These are phyloP conservation scores for Candida pini DNA, from an alignment of 805 yeast genomes.

Conservation along the genomic window DNA sequence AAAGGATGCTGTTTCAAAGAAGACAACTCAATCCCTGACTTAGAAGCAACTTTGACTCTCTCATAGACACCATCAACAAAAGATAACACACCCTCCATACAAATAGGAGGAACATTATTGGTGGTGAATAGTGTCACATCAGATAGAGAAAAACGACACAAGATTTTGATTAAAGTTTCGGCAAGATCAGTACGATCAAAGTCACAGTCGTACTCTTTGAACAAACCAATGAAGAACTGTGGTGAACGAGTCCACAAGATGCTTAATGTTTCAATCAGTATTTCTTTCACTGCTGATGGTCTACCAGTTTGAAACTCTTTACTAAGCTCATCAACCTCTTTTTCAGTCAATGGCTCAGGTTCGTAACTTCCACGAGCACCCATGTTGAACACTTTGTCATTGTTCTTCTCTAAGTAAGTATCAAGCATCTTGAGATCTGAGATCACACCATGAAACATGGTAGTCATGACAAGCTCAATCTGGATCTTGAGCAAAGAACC, in stretches of 20 bases:
- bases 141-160: conserved; percentile 77
- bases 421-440: conserved; percentile 22
- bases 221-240: conserved; percentile 65
- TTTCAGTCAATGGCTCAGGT: conserved; percentile 20
- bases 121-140: conserved; percentile 78
- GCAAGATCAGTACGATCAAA: conserved; percentile 79
- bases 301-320: conserved; percentile 41
- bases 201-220: conserved; percentile 85
- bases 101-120: conserved; percentile 86
- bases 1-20: conserved; percentile 24
- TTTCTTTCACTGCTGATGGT: conserved; percentile 57
- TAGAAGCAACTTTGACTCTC: conserved; percentile 34
- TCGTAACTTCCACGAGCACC: conserved; percentile 21
- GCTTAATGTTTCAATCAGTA: conserved; percentile 78
- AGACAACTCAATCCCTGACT: conserved; percentile 18
- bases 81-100: conserved; percentile 80
- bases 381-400: conserved; percentile 26
- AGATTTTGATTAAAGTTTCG: conserved; percentile 56
- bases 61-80: conserved; percentile 60
- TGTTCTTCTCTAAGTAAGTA: conserved; percentile 22
- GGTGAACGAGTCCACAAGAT: conserved; percentile 80
- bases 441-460: conserved; percentile 46
- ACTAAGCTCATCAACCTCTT: conserved; percentile 22
- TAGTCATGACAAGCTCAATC: conserved; percentile 63
- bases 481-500: conserved; percentile 69